Evolutionary conservation across 805 yeast genomes (phyloP).

Genomic region (Sugiyamaella mastotermitis): DNA sequence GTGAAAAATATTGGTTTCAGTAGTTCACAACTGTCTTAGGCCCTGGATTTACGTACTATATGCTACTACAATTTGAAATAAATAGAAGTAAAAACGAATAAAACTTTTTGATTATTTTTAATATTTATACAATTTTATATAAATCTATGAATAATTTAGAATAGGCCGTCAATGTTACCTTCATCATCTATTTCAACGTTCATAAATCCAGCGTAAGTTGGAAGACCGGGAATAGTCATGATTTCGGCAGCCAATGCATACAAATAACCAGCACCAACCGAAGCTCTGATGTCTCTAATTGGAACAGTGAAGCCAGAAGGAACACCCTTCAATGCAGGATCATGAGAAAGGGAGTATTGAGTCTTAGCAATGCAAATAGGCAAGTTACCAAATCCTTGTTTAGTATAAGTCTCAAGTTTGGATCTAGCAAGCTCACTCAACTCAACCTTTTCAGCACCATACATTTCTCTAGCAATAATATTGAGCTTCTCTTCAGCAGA

Average conservation of each 20-base stretch:
- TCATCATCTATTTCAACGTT: constrained; percentile 86
- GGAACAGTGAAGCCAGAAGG: constrained; percentile 94
- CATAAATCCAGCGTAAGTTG: constrained; percentile 95
- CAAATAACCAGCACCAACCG: constrained; percentile 94
- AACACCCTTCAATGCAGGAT: constrained; percentile 87
- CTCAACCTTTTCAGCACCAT: constrained; percentile 84
- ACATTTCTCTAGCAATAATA: constrained; percentile 80
- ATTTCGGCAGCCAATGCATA: constrained; percentile 96
- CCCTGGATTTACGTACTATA: too few species aligned
- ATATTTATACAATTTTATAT: too few species aligned
- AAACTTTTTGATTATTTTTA: too few species aligned
- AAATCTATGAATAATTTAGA: too few species aligned
- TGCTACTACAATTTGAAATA: too few species aligned
- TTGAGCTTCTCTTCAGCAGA: constrained; percentile 75
- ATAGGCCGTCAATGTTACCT: constrained; percentile 91
- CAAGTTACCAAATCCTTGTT: constrained; percentile 82
- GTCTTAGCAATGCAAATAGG: constrained; percentile 98
- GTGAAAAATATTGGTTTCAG: too few species aligned
- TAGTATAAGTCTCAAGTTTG: constrained; percentile 74
- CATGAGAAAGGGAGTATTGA: constrained; percentile 93
- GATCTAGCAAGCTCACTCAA: constrained; percentile 73
- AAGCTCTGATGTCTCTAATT: constrained; percentile 86
- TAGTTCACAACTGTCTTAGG: too few species aligned
- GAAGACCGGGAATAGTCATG: constrained; percentile 95
- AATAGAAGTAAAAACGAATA: too few species aligned